A percentile compares a stretch with the other conserved stretches of the same genome.
Conservation (phyloP, 108 stramenopile species). For the Nitzschia sp. region DNA sequence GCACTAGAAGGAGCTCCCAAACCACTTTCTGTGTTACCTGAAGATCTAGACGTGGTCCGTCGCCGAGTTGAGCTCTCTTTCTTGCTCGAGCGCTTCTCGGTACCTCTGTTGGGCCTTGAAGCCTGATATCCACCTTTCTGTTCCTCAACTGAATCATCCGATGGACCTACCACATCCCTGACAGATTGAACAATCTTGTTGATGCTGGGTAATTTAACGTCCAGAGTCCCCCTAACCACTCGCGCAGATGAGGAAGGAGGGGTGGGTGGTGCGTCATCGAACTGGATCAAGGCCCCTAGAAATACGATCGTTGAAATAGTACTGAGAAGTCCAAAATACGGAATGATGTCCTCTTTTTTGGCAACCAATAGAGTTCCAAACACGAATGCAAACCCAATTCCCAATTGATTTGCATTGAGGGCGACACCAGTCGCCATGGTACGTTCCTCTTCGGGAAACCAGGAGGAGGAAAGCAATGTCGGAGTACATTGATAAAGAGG, state of each 20-base stretch:
- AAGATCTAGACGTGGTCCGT: constrained; percentile 19
- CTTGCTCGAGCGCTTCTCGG: background rate
- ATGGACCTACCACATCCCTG: constrained; percentile 1
- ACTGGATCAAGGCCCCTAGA: constrained; percentile 76
- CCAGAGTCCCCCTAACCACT: constrained; percentile 59
- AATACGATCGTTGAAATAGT: constrained; percentile 68
- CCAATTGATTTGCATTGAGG: constrained; percentile 84
- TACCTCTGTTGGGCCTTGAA: background rate
- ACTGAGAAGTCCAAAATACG: constrained; percentile 79
- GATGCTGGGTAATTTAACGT: constrained; percentile 60
- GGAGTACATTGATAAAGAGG: constrained; percentile 88
- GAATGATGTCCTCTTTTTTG: constrained; percentile 65
- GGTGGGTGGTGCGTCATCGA: constrained; percentile 89
- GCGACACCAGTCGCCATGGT: constrained; percentile 92
- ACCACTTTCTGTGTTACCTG: constrained; percentile 23
- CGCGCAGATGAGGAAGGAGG: constrained; percentile 68
- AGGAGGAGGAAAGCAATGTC: constrained; percentile 69
- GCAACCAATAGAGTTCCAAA: constrained; percentile 80
- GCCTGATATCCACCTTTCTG: background rate
- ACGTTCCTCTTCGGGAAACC: constrained; percentile 81
- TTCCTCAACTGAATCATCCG: background rate
- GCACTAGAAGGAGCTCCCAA: constrained; percentile 31
- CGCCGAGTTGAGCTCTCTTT: constrained; percentile 18
- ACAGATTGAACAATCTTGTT: constrained; percentile 36
- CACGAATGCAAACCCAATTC: constrained; percentile 85